Conservation (phyloP, 2,329 filamentous ascomycete genomes). For the Torrubiellomyces zombiae region DNA sequence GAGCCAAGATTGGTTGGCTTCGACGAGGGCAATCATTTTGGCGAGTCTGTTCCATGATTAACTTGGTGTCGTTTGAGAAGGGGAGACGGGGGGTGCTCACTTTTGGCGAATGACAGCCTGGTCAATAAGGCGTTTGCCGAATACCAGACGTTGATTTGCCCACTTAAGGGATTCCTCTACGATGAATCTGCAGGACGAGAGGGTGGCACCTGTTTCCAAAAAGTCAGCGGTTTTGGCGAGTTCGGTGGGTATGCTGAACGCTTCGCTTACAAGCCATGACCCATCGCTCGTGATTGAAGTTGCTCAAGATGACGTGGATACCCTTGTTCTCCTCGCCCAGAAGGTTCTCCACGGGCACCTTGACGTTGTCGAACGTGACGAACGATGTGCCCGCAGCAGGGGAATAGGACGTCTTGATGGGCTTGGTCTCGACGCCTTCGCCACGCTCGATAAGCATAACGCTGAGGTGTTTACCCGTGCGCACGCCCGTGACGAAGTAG, state of each 20-base stretch:
- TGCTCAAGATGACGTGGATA: slow-evolving; percentile 67
- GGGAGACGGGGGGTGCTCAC: slow-evolving; percentile 21
- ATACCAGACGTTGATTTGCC: slow-evolving; percentile 73
- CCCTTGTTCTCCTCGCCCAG: slow-evolving; percentile 75
- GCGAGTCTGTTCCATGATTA: slow-evolving; percentile 48
- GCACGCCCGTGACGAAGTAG: slow-evolving; percentile 70
- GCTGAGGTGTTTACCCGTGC: slow-evolving; percentile 62
- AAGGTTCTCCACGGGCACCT: slow-evolving; percentile 63
- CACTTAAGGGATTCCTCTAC: slow-evolving; percentile 79
- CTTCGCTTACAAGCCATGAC: slow-evolving; percentile 53
- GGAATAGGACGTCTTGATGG: slow-evolving; percentile 71
- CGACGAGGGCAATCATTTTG: slow-evolving; percentile 70
- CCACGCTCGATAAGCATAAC: slow-evolving; percentile 60
- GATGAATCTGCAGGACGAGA: slow-evolving; percentile 49
- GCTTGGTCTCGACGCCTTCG: slow-evolving; percentile 58
- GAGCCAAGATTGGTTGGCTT: slow-evolving; percentile 74
- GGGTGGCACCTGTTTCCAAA: slow-evolving; percentile 36
- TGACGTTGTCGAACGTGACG: slow-evolving; percentile 73
- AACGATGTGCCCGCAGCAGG: slow-evolving; percentile 62
- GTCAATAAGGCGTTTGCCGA: slow-evolving; percentile 65
- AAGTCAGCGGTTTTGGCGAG: slow-evolving; percentile 2
- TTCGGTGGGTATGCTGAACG: neutral
- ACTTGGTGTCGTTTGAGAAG: slow-evolving; percentile 1
- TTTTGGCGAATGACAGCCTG: slow-evolving; percentile 74
- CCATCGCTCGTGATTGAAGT: slow-evolving; percentile 81